These are phyloP conservation scores for Rhododendron mucronatum DNA, from an alignment of 148 eudicot genomes.

Conservation along the genomic window DNA sequence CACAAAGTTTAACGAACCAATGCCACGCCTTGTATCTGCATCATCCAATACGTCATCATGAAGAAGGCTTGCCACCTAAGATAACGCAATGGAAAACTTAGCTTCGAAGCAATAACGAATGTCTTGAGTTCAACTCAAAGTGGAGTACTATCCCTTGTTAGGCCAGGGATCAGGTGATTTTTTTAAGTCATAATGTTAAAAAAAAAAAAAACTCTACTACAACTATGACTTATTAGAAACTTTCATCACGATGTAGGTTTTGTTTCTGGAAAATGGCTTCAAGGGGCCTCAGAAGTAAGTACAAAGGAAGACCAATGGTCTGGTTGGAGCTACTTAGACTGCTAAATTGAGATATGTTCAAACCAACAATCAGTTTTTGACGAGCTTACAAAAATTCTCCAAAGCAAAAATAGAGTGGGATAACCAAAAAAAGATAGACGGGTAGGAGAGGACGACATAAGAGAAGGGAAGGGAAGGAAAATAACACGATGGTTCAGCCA, in stretches of 20 bases:
- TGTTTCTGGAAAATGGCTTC: background rate
- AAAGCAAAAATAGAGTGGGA: background rate
- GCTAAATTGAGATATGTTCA: background rate
- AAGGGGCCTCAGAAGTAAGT: background rate
- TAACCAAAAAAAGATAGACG: background rate
- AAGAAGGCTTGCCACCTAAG: slow-evolving; percentile 96
- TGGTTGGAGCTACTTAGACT: background rate
- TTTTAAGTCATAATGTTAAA: background rate
- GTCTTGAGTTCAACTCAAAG: background rate
- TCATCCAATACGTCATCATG: slow-evolving; percentile 99
- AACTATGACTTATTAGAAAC: background rate
- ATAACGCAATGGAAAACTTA: slow-evolving; percentile 4
- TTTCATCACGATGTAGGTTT: background rate
- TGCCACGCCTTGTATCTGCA: slow-evolving; percentile 94
- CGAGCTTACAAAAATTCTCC: background rate
- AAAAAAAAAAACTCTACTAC: background rate
- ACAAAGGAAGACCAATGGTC: background rate
- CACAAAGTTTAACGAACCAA: slow-evolving; percentile 65
- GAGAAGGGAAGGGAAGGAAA: background rate
- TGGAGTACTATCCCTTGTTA: background rate
- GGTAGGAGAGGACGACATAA: background rate
- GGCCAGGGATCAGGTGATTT: background rate
- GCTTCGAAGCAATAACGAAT: background rate
- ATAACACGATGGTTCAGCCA: background rate
- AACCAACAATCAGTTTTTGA: background rate